Conservation (phyloP, 2,329 filamentous ascomycete species). For the Aspergillus fumigatus region DNA sequence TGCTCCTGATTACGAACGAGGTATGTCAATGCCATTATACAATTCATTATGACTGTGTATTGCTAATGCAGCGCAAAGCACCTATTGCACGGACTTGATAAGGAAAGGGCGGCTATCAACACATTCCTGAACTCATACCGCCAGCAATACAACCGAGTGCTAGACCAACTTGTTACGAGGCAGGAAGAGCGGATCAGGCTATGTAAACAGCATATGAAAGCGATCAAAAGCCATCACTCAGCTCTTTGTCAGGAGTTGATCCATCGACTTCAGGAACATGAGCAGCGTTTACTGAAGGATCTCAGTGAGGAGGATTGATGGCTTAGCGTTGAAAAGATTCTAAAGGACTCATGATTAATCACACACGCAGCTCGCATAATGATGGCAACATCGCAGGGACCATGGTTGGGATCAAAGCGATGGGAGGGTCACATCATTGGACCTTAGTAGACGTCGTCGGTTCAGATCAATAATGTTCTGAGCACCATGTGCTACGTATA, state of each 20-base stretch:
- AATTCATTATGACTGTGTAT: background rate
- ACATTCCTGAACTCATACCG: conserved; percentile 44
- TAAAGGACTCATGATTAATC: background rate
- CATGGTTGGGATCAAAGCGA: background rate
- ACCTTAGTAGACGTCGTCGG: background rate
- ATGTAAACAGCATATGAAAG: conserved; percentile 24
- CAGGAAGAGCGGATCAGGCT: conserved; percentile 37
- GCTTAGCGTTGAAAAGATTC: background rate
- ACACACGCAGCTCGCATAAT: background rate
- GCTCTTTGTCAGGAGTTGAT: conserved; percentile 28
- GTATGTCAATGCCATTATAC: conserved; percentile 19
- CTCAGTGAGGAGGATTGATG: background rate
- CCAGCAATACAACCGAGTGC: conserved; percentile 39
- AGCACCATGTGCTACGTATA: too few species aligned
- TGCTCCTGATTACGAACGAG: conserved; percentile 25
- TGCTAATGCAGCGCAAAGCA: conserved; percentile 22
- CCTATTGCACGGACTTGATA: conserved; percentile 43
- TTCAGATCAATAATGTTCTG: too few species aligned
- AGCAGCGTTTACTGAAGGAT: conserved; percentile 17
- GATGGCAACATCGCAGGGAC: background rate
- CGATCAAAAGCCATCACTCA: conserved; percentile 25
- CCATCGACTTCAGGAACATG: conserved; percentile 23
- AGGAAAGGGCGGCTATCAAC: conserved; percentile 42
- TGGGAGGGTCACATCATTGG: background rate
- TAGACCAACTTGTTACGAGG: conserved; percentile 39